Evolutionary conservation across 169 alveolate genomes (phyloP).

Genomic region (Babesia ovis): DNA sequence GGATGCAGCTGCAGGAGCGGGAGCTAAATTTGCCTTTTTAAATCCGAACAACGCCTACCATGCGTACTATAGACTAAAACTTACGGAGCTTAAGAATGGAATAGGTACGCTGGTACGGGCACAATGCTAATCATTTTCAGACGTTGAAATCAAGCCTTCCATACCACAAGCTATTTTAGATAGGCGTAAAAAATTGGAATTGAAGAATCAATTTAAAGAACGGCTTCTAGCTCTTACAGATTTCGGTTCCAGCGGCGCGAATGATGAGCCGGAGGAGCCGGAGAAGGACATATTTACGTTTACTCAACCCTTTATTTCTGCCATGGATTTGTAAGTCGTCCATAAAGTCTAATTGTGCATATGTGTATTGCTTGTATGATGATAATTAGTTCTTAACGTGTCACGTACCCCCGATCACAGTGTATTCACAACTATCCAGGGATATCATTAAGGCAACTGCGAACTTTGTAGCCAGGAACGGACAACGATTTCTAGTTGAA

Average conservation of each 20-base stretch:
- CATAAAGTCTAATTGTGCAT: no score
- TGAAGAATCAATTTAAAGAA: constrained; percentile 68
- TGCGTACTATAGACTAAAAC: constrained; percentile 80
- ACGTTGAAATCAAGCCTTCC: constrained; percentile 74
- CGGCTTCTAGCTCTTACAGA: constrained; percentile 72
- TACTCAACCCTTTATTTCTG: constrained; percentile 62
- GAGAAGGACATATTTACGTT: constrained; percentile 61
- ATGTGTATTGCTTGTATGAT: no score
- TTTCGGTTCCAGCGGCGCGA: constrained; percentile 60
- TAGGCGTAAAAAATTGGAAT: constrained; percentile 70
- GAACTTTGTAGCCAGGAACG: constrained; percentile 95
- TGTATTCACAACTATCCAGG: constrained; percentile 2
- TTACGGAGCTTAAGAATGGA: constrained; percentile 76
- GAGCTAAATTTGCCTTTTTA: constrained; percentile 78
- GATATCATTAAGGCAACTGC: constrained; percentile 95
- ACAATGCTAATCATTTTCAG: constrained; percentile 2
- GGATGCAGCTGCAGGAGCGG: constrained; percentile 58
- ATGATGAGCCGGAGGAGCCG: constrained; percentile 65
- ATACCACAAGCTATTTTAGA: constrained; percentile 79
- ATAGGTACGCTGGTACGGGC: constrained; percentile 47
- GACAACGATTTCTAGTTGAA: constrained; percentile 92
- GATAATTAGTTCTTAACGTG: no score
- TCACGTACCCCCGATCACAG: background rate
- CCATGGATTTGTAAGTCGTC: constrained; percentile 67
- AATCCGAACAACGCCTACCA: constrained; percentile 83